Base-by-base conservation (phyloP, 2,329 filamentous ascomycete species). In the Botrytis fragariae region DNA sequence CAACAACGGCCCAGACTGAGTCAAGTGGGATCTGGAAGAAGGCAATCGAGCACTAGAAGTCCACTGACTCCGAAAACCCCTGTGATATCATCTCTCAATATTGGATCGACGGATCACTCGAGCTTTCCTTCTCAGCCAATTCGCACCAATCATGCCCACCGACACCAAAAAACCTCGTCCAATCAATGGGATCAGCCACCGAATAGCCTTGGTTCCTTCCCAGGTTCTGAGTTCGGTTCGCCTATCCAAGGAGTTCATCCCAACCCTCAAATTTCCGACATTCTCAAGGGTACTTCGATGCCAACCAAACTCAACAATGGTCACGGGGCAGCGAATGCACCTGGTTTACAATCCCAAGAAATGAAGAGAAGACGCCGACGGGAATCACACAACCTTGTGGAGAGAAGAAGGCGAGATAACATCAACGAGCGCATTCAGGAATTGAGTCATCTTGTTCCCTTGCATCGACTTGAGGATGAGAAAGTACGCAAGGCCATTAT, bases 371-470 rank as follows among this genome's bases (percentile, higher is more conserved):
- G 95, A 82, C 89, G 95, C 74, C 90, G 96, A 74, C 89, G 96
- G 57, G 96, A 98, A 80, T 98, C 95, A 1, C 96, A 99, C 84
- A 98, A 99, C 81, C 87, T 97, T 57, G 96, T 99, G 18, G 96
- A 99, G 84, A 93, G 96, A 73, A 91, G 96, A 69, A 92, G 96
- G 75, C 90, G 96, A 75, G 96, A 98, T 84, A 98, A 98, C 81
- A 99, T 99, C 86, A 99, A 99, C 78, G 96, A 99, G 83, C 91
- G 96, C 61, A 99, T 99, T 76, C 95, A 98, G 80, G 96, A 99
- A 80, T 88, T 99, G 12, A 97, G 95, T 80, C 93, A 94, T 79
- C 88, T 99, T 29, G 95, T 99, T 3, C 96, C 96, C 37, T 88
- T 91, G 74, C 96, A 99, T 82, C 91, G 96, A 74, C 87, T 99